Evolutionary conservation across 176 grass and related monocot species (phyloP).

Genomic region (Oryza coarctata): DNA sequence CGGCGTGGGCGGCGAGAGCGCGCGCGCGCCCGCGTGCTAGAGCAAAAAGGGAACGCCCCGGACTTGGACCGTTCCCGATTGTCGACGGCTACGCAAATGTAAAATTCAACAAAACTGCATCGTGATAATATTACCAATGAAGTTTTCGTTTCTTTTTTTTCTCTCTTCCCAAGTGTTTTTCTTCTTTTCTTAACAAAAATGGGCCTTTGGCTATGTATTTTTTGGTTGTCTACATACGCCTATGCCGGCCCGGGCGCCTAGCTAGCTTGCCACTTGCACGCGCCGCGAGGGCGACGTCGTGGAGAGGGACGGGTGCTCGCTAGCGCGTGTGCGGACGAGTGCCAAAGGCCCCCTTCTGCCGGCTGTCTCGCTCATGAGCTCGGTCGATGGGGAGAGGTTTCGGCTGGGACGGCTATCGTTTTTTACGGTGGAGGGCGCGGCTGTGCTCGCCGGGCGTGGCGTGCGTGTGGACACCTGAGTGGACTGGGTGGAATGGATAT

Average conservation of each 20-base stretch:
- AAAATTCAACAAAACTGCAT: too few species aligned
- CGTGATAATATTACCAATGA: too few species aligned
- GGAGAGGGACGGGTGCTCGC: neutral
- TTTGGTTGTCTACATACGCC: too few species aligned
- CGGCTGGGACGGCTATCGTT: neutral
- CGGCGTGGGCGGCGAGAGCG: neutral
- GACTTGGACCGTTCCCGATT: neutral
- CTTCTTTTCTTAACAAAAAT: too few species aligned
- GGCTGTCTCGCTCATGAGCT: neutral
- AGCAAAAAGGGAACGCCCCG: neutral
- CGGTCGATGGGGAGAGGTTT: slow-evolving; percentile 3
- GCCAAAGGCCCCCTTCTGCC: neutral
- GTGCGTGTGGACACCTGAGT: neutral
- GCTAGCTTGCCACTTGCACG: neutral
- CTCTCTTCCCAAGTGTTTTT: too few species aligned
- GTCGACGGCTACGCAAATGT: neutral
- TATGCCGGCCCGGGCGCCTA: too few species aligned
- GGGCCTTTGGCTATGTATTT: too few species aligned
- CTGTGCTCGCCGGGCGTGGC: too few species aligned
- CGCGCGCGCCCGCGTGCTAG: neutral
- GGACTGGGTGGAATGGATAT: neutral
- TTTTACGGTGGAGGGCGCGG: neutral
- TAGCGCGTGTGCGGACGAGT: neutral
- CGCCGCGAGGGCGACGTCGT: slow-evolving; percentile 1
- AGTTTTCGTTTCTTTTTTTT: too few species aligned